phyloP scores from a whole-genome alignment of 192 early-diverging fungal genomes.

The Mortierella antarctica region DNA sequence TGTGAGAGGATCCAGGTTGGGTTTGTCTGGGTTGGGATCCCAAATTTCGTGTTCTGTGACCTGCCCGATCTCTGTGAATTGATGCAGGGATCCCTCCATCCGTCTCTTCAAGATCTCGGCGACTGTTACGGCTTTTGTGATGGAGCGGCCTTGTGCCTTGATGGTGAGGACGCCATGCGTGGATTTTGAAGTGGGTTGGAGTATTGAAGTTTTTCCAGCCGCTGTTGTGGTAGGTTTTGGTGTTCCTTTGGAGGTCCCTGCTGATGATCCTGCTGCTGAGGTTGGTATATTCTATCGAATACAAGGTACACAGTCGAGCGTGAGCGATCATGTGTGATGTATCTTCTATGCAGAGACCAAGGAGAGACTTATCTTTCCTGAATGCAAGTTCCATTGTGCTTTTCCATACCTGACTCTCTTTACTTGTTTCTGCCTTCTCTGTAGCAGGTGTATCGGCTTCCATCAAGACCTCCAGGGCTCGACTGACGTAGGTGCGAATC shows the following conservation, averaged over 20 bases:
- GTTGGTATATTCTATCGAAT: constrained; percentile 1
- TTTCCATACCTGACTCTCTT: not conserved
- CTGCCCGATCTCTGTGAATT: constrained; percentile 65
- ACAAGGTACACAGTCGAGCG: too few relatives aligned
- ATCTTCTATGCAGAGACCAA: too few relatives aligned
- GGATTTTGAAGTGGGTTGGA: constrained; percentile 1
- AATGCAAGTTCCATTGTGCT: not conserved
- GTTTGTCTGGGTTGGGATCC: constrained; percentile 42
- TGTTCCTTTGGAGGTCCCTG: not conserved
- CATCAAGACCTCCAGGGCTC: constrained; percentile 32
- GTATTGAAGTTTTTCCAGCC: not conserved
- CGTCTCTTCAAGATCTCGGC: constrained; percentile 74
- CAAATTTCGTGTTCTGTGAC: constrained; percentile 45
- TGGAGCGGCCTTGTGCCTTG: constrained; percentile 59
- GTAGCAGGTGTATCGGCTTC: constrained; percentile 4
- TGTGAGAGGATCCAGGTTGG: constrained; percentile 36
- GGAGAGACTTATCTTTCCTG: not conserved
- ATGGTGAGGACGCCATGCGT: constrained; percentile 35
- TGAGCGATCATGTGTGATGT: too few relatives aligned
- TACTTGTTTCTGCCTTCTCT: not conserved
- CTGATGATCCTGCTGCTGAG: not conserved
- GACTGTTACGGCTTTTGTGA: constrained; percentile 74
- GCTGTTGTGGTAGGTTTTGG: not conserved
- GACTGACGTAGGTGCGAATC: constrained; percentile 43
- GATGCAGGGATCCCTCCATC: constrained; percentile 61